Evolutionary conservation across 2,329 filamentous ascomycete species (phyloP).

Genomic region (Diaporthe citri): DNA sequence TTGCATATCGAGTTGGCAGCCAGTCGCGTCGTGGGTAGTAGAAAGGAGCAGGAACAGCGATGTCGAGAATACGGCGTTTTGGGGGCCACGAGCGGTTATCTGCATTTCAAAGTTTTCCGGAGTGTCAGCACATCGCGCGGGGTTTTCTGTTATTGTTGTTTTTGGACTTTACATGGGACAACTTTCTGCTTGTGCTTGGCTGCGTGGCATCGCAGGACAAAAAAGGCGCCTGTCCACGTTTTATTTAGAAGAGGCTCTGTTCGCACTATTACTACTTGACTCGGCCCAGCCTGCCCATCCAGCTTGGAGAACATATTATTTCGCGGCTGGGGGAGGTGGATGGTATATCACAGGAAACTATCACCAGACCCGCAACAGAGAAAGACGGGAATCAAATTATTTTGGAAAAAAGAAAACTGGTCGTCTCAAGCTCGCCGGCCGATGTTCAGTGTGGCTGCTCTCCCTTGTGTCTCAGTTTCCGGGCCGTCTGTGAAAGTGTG

Average conservation of each 20-base stretch:
- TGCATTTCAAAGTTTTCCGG: constrained; percentile 16
- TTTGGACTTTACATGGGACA: constrained; percentile 1
- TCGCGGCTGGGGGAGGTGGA: neutral
- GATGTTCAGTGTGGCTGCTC: neutral
- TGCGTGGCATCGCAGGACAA: constrained; percentile 29
- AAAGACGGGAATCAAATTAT: constrained; percentile 4
- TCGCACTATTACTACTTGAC: constrained; percentile 4
- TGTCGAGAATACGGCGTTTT: constrained; percentile 38
- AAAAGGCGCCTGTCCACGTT: constrained; percentile 11
- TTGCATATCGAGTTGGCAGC: constrained; percentile 28
- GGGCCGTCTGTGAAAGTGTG: neutral
- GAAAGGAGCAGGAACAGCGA: constrained; percentile 36
- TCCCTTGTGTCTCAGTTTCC: neutral
- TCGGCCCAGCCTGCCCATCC: neutral
- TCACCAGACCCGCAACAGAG: constrained; percentile 13
- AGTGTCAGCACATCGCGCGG: constrained; percentile 9
- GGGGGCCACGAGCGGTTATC: neutral
- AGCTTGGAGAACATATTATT: neutral
- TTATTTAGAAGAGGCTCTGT: constrained; percentile 7
- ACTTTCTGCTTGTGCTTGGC: neutral
- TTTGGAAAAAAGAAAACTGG: neutral
- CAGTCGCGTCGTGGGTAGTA: constrained; percentile 28
- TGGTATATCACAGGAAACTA: neutral
- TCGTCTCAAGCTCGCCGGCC: neutral
- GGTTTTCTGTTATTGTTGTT: constrained; percentile 18